A percentile compares a stretch with the other conserved stretches of the same genome.
These are phyloP conservation scores for Euphorbia celastroides DNA, from an alignment of 441 rosid genomes.

Conservation along the genomic window DNA sequence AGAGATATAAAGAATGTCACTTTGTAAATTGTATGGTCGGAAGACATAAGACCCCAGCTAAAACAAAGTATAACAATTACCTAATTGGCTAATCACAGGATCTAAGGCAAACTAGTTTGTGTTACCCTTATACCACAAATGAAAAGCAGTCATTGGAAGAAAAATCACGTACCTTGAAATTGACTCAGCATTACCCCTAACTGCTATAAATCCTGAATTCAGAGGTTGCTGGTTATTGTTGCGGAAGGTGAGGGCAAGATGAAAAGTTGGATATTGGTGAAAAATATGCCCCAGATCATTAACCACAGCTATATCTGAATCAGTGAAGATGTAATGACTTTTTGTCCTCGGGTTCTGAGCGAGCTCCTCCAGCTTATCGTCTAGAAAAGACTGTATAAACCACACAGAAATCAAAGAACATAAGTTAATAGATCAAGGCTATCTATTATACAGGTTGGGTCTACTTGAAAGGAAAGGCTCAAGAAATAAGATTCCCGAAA, in stretches of 20 bases:
- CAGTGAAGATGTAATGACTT: slow-evolving; percentile 75
- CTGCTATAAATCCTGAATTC: slow-evolving; percentile 92
- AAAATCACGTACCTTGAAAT: slow-evolving; percentile 48
- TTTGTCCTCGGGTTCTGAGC: slow-evolving; percentile 27
- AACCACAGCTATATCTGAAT: slow-evolving; percentile 83
- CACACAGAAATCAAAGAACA: slow-evolving; percentile 12
- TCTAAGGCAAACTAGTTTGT: no score
- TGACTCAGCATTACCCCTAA: slow-evolving; percentile 77
- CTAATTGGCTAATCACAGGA: neutral
- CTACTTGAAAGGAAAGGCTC: neutral
- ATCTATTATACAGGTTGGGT: neutral
- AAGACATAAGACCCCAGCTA: neutral
- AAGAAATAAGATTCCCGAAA: neutral
- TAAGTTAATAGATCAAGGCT: neutral
- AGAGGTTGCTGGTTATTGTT: slow-evolving; percentile 92
- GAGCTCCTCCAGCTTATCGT: slow-evolving; percentile 45
- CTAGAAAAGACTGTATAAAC: slow-evolving; percentile 56
- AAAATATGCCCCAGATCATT: slow-evolving; percentile 62
- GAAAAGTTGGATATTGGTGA: slow-evolving; percentile 49
- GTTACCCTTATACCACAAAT: neutral
- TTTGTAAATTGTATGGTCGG: neutral
- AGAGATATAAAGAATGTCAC: neutral
- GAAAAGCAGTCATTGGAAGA: neutral
- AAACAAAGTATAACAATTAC: neutral
- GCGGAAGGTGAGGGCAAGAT: slow-evolving; percentile 83